phyloP scores from a whole-genome alignment of 2,329 filamentous ascomycete species.

The Myriangium duriaei region DNA sequence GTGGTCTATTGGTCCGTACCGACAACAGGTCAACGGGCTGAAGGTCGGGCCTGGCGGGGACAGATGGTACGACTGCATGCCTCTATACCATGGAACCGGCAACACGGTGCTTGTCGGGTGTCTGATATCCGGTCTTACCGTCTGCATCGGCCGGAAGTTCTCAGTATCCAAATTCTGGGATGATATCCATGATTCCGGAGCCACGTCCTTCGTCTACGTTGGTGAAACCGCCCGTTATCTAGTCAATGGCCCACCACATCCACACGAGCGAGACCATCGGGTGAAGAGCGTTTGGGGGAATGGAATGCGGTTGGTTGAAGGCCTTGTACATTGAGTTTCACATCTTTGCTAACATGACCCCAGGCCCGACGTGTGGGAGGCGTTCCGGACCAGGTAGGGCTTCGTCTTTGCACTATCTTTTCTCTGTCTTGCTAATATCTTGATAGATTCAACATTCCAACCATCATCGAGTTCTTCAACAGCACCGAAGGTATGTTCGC shows the following conservation, averaged over 20 bases:
- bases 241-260: slow-evolving; percentile 52
- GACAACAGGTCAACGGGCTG: slow-evolving; percentile 21
- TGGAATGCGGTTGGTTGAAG: too few relatives aligned
- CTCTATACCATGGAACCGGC: slow-evolving; percentile 64
- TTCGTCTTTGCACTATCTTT: too few relatives aligned
- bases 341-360: too few relatives aligned
- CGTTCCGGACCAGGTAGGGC: too few relatives aligned
- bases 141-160: slow-evolving; percentile 56
- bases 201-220: slow-evolving; percentile 65
- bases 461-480: slow-evolving; percentile 64
- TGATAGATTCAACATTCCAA: slow-evolving; percentile 50
- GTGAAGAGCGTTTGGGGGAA: slow-evolving; percentile 53
- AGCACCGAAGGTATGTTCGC: slow-evolving; percentile 59
- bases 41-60: slow-evolving; percentile 34
- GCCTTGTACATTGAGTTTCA: too few relatives aligned
- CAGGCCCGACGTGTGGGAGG: slow-evolving; percentile 56
- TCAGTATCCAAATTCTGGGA: slow-evolving; percentile 58
- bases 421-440: too few relatives aligned
- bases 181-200: slow-evolving; percentile 53
- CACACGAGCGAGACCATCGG: slow-evolving; percentile 46
- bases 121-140: slow-evolving; percentile 42
- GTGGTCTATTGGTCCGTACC: slow-evolving; percentile 23
- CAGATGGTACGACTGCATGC: slow-evolving; percentile 67
- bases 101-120: slow-evolving; percentile 37
- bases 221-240: slow-evolving; percentile 67